Evolutionary conservation across 2,329 filamentous ascomycete species (phyloP), one percentile per base, ranked within the genome.

Genomic region (Pseudohalonectria lignicola): DNA sequence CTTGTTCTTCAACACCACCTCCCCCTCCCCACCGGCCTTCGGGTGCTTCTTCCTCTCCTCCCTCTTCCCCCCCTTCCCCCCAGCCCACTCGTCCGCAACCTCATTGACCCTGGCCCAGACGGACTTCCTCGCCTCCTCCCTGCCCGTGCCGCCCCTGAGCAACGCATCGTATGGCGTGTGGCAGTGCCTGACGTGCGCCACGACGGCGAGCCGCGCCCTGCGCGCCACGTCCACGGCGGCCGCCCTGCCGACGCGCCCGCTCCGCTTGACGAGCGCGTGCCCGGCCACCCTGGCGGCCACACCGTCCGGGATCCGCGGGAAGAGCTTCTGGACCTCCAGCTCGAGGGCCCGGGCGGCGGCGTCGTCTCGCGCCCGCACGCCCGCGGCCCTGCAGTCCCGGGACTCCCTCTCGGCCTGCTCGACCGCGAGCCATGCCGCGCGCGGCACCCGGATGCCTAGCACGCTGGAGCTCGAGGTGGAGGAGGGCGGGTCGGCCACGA

Each of bases 131-230:
- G 35, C 35, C 16, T 25, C 21, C 26, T 13, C 17, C 4, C n/a
- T 30, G 17, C 26, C 25, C 23, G 7, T 7, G 9, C 19, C 19
- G 5, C 26, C 18, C 2, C 8, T 15, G 13, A 69, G 42, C 31
- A 66, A 43, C 26, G 37, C 31, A 12, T 73, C 66, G 40, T 74
- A 74, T 2, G 54, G 45, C 0, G 69, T 73, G 32, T 68, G 59
- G 3, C 40, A 44, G 45, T 74, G 69, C 6, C 70, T 56, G 4
- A 68, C 57, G 43, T 72, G 64, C 3, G 70, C 69, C 17, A 59
- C 50, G 11, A 72, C 66, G 2, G 66, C 70, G 18, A 71, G 54
- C 33, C 51, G 45, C 4, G 62, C 66, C 44, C 61, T 69, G 12
- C 56, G 47, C 6, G 53, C 49, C 26, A 67, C 33, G 0, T 51